Evolutionary conservation across 2,329 filamentous ascomycete genomes (phyloP).

Genomic region (Alternaria atra): DNA sequence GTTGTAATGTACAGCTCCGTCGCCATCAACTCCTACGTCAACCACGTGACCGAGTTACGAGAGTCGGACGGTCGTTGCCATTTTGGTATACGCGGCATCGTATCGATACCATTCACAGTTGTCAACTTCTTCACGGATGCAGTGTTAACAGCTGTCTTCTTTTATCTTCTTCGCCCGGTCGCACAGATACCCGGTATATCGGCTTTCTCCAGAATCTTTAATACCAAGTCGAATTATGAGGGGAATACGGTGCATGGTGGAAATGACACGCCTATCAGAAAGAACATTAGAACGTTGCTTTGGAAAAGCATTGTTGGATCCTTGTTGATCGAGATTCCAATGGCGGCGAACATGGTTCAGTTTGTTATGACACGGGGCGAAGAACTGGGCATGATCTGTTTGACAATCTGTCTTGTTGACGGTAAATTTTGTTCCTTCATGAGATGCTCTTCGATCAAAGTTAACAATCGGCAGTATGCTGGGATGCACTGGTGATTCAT

Average conservation of each 20-base stretch:
- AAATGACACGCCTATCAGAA: slow-evolving; percentile 22
- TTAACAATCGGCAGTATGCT: slow-evolving; percentile 20
- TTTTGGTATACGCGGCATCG: slow-evolving; percentile 47
- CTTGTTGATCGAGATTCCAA: slow-evolving; percentile 48
- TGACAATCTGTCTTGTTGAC: slow-evolving; percentile 51
- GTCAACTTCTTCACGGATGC: slow-evolving; percentile 50
- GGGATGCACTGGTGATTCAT: slow-evolving; percentile 28
- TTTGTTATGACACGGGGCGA: slow-evolving; percentile 41
- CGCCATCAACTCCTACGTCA: slow-evolving; percentile 35
- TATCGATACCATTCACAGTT: slow-evolving; percentile 46
- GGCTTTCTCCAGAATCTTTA: not conserved
- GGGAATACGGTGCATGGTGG: not conserved
- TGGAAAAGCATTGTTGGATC: slow-evolving; percentile 44
- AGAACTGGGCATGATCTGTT: slow-evolving; percentile 52
- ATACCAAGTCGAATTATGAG: not conserved
- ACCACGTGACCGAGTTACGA: slow-evolving; percentile 42
- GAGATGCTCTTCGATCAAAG: not conserved
- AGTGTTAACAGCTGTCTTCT: slow-evolving; percentile 48
- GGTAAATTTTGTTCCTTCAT: slow-evolving; percentile 31
- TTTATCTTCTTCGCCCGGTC: slow-evolving; percentile 44
- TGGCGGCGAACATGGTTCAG: slow-evolving; percentile 48
- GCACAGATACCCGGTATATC: slow-evolving; percentile 5
- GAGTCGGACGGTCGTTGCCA: slow-evolving; percentile 42
- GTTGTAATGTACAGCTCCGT: slow-evolving; percentile 33
- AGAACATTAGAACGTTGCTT: slow-evolving; percentile 32